These are phyloP conservation scores for Fusarium tupiense DNA, from an alignment of 2,329 filamentous ascomycete species.

Conservation along the genomic window DNA sequence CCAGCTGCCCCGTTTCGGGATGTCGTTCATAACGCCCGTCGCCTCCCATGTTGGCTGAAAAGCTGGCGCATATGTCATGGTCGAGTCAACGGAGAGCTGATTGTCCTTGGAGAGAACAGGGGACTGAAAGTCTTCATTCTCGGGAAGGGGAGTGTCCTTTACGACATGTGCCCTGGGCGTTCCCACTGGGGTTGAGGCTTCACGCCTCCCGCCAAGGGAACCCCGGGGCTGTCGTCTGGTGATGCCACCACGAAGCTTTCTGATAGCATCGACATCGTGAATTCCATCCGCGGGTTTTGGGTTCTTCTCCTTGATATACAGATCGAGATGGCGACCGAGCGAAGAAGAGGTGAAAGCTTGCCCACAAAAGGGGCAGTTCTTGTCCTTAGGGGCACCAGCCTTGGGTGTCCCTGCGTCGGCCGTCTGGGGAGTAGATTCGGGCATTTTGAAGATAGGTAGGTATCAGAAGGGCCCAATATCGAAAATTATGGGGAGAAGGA, in stretches of 20 bases:
- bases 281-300: constrained; percentile 87
- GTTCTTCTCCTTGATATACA: constrained; percentile 94
- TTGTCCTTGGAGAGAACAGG: constrained; percentile 55
- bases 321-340: constrained; percentile 89
- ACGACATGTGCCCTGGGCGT: constrained; percentile 57
- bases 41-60: constrained; percentile 76
- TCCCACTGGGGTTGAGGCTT: constrained; percentile 67
- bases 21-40: constrained; percentile 81
- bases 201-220: constrained; percentile 65
- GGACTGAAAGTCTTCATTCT: constrained; percentile 50
- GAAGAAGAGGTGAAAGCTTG: constrained; percentile 94
- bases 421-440: constrained; percentile 46
- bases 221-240: constrained; percentile 84
- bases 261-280: constrained; percentile 90
- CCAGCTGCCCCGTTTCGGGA: constrained; percentile 58
- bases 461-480: constrained; percentile 14
- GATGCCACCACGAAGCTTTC: constrained; percentile 82
- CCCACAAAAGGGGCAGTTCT: constrained; percentile 85
- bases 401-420: constrained; percentile 54
- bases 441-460: constrained; percentile 42
- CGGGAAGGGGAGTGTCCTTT: constrained; percentile 53
- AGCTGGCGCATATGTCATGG: constrained; percentile 62
- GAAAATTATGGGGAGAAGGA: constrained; percentile 4
- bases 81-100: constrained; percentile 55
- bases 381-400: constrained; percentile 75